Base-by-base conservation (phyloP, 2,329 filamentous ascomycete species). In the Aspergillus neotritici region DNA sequence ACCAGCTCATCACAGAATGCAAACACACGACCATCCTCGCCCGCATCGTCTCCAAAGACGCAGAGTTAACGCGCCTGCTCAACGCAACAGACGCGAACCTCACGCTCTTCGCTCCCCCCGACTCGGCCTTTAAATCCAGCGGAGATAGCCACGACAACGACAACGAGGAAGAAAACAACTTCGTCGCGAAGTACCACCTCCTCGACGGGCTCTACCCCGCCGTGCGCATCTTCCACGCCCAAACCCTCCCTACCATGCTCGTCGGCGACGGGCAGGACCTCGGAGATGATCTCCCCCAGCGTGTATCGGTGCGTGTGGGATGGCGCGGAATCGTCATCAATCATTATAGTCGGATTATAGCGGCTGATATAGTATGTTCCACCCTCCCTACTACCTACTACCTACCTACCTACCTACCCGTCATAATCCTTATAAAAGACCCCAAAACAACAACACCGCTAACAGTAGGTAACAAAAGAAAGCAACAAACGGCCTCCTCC, bases 91-190 rank as follows among this genome's bases (percentile, higher is more conserved):
- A 77, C 30, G 72, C 78, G 15, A 90, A 91, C 64, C 80, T 84
- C 58, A 95, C 90, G 1, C 67, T 93, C 39, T 94, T 95, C 57
- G 85, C 86, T 2, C 90, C 90, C 0, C 81, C 79, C 1, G 80
- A 95, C 62, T 70, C 75, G 38, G 88, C 88, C 0, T 91, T 96
- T 55, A 79, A 84, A 25, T 25, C 21, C 21, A 73, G 39, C 13
- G 28, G 36, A n/a, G 35, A 37, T 11, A 14, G 45, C 13, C 38
- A 41, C 9, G 15, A 41, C 12, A 21, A 40, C 16, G 37, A 30
- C 11, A 3, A 44, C n/a, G 12, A 44, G 8, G 10, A 41, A 12
- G 28, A 34, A 10, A 15, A 31, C 32, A 17, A 86, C 68, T 73
- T 75, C 41, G 60, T 90, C 5, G 67, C 94, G 1, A 67, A 77